Percentiles rank a stretch among this genome's conserved stretches.
Evolutionary conservation across 1,284 basidiomycete species (phyloP).

Genomic region (Fomitopsis pinicola): DNA sequence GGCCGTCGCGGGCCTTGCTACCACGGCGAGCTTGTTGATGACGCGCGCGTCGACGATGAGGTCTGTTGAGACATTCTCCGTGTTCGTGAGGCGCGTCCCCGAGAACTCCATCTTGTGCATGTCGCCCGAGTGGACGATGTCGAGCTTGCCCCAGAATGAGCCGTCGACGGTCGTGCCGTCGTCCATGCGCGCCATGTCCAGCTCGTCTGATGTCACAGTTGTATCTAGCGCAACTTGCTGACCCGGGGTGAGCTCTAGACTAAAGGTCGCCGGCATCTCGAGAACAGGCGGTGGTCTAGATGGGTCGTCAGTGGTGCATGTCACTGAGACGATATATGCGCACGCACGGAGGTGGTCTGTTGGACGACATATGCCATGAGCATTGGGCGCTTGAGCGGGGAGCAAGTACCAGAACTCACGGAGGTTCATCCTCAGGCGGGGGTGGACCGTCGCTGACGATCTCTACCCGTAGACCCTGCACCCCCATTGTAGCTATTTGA

Average conservation of each 20-base stretch:
- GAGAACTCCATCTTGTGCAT: conserved; percentile 75
- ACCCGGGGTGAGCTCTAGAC: conserved; percentile 69
- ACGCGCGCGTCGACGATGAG: conserved; percentile 71
- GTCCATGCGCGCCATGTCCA: conserved; percentile 85
- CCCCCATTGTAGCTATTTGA: conserved; percentile 75
- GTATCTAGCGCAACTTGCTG: conserved; percentile 75
- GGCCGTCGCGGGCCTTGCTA: conserved; percentile 65
- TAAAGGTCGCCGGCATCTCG: conserved; percentile 83
- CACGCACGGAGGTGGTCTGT: conserved; percentile 68
- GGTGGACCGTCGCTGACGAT: conserved; percentile 78
- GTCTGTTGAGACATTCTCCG: conserved; percentile 58
- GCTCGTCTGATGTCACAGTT: conserved; percentile 65
- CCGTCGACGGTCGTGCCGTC: conserved; percentile 80
- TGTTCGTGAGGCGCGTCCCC: conserved; percentile 61
- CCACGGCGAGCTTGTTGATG: conserved; percentile 67
- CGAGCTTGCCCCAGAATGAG: conserved; percentile 79
- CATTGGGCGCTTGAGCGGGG: neutral
- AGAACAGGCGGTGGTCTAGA: conserved; percentile 71
- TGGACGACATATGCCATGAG: neutral
- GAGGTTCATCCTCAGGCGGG: conserved; percentile 67
- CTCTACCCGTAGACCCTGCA: conserved; percentile 75
- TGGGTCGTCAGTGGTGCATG: neutral
- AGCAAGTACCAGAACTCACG: conserved; percentile 44
- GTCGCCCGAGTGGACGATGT: conserved; percentile 72
- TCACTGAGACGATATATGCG: neutral